Evolutionary conservation across 169 alveolate genomes (phyloP).

Genomic region (Cryptosporidium andersoni): DNA sequence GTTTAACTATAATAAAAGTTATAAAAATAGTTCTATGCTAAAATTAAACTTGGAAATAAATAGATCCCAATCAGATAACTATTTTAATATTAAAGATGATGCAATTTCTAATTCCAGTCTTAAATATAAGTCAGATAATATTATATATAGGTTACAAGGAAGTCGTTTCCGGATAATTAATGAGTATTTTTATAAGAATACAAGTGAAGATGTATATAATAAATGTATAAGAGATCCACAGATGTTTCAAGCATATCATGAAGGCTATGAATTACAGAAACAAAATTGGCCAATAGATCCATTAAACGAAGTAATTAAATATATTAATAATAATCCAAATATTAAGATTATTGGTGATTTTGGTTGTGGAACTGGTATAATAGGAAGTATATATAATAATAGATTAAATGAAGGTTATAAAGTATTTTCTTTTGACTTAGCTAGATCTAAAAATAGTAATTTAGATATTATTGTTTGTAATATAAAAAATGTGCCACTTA

Average conservation of each 20-base stretch:
- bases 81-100: too few species aligned
- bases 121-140: not conserved
- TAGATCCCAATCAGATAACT: too few species aligned
- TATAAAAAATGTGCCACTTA: conserved; percentile 79
- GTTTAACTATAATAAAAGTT: too few species aligned
- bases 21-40: too few species aligned
- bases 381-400: conserved; percentile 72
- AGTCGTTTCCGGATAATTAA: conserved; percentile 76
- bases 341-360: conserved; percentile 75
- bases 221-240: conserved; percentile 70
- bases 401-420: conserved; percentile 52
- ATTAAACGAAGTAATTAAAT: conserved; percentile 60
- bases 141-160: conserved; percentile 72
- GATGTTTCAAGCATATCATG: conserved; percentile 77
- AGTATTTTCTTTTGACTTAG: conserved; percentile 80
- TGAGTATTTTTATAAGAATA: conserved; percentile 75
- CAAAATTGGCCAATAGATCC: conserved; percentile 78
- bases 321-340: conserved; percentile 39
- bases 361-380: conserved; percentile 79
- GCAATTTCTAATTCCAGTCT: too few species aligned
- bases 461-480: conserved; percentile 80
- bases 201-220: conserved; percentile 72
- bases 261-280: conserved; percentile 76
- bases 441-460: conserved; percentile 70
- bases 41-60: too few species aligned